Evolutionary conservation across 768 basidiomycete genomes (phyloP).

Genomic region (Thelephora aurantiotincta): DNA sequence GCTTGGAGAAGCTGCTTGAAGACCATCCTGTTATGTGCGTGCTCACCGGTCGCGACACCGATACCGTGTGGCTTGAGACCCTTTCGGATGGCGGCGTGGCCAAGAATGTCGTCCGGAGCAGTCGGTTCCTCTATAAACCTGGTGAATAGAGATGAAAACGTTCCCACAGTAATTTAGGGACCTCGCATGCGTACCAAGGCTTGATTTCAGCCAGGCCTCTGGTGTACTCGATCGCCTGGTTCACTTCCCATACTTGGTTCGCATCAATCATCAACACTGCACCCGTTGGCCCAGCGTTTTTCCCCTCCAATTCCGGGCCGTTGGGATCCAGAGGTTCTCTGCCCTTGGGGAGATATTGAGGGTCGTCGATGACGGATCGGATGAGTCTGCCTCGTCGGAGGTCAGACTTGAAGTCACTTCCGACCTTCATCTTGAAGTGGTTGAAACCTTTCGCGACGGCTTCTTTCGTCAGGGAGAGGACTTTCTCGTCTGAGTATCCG

Average conservation of each 20-base stretch:
- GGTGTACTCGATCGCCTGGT: conserved; percentile 86
- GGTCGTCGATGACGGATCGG: conserved; percentile 91
- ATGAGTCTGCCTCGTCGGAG: conserved; percentile 80
- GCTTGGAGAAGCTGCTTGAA: conserved; percentile 90
- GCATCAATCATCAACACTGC: conserved; percentile 95
- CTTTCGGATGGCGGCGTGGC: conserved; percentile 68
- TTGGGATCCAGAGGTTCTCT: conserved; percentile 43
- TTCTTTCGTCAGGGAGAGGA: conserved; percentile 73
- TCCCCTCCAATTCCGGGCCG: conserved; percentile 53
- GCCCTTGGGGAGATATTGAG: conserved; percentile 58
- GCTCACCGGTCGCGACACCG: conserved; percentile 89
- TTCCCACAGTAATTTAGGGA: not conserved
- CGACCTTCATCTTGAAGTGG: conserved; percentile 99
- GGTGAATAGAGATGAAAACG: not conserved
- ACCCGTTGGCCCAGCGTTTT: conserved; percentile 92
- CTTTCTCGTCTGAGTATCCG: conserved; percentile 88
- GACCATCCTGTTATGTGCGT: conserved; percentile 88
- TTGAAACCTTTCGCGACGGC: conserved; percentile 83
- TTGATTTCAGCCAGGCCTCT: conserved; percentile 63
- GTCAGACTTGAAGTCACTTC: conserved; percentile 69
- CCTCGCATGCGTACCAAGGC: conserved; percentile 52
- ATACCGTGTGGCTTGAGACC: conserved; percentile 69
- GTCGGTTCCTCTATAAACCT: conserved; percentile 95
- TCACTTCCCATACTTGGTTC: conserved; percentile 94
- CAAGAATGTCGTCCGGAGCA: conserved; percentile 82